Evolutionary conservation across 306 rosid species (phyloP), one percentile per base, ranked within the genome.

Genomic region (Dalbergia oliveri): DNA sequence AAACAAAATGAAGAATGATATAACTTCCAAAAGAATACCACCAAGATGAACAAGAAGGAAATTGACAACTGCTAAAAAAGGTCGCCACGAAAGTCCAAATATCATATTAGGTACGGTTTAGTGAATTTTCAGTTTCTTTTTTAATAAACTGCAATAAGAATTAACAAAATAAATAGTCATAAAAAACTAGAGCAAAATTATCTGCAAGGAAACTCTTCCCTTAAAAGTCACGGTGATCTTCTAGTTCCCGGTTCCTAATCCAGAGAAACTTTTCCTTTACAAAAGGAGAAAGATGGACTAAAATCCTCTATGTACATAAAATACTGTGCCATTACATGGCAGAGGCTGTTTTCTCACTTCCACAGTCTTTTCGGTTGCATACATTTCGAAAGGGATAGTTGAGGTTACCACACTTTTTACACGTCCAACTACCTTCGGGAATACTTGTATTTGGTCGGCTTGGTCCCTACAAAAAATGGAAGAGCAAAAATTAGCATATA

Each of bases 361-460:
- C 85, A 68, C 88, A 84, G 9, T 64, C 87, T 81, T 85, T 84
- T 4, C 79, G 60, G 82, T 87, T 87, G 86, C 90, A 87, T 19
- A 76, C 84, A 63, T 59, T 79, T 72, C 88, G 76, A 69, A 84
- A 87, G 37, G 87, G 90, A 73, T 87, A 84, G 78, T 87, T 87
- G 53, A 87, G 60, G 41, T 84, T 82, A 19, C 88, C 90, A 15
- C 88, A 87, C 10, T 87, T 79, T 73, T 4, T 44, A 73, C 88
- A 87, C 19, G 75, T 82, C 88, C 87, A 88, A 79, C 87, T 82
- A 67, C 90, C 90, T 62, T 84, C 90, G 35, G 86, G 90, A 54
- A 63, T 58, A 41, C 74, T 58, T 33, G 56, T 14, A 57, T 75
- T 78, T 75, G 86, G 54, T 57, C 54, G 81, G 35, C 68, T 81